These are phyloP conservation scores for Wickerhamomyces silvicola DNA, from an alignment of 805 yeast genomes.

Conservation along the genomic window DNA sequence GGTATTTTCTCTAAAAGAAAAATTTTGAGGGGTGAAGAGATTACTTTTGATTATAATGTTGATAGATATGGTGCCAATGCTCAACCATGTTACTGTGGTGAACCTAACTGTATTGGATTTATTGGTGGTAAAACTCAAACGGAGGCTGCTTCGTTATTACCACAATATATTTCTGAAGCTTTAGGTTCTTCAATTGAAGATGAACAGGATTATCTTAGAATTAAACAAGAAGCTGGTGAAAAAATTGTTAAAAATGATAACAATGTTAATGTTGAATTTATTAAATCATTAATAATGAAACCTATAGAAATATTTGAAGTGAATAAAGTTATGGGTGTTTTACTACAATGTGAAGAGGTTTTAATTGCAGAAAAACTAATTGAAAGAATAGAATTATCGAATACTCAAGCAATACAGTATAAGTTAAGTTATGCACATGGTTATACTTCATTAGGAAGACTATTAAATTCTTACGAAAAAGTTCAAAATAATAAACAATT, in stretches of 20 bases:
- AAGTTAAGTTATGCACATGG: conserved; percentile 79
- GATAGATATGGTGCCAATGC: conserved; percentile 94
- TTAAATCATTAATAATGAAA: conserved; percentile 47
- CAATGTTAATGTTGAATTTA: conserved; percentile 58
- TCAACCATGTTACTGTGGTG: conserved; percentile 93
- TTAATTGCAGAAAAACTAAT: conserved; percentile 60
- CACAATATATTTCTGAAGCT: conserved; percentile 80
- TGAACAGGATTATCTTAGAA: conserved; percentile 67
- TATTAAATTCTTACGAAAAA: conserved; percentile 35
- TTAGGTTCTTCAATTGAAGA: conserved; percentile 64
- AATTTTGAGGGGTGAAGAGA: conserved; percentile 75
- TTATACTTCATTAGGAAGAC: conserved; percentile 64
- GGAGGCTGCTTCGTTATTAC: conserved; percentile 77
- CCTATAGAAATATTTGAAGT: conserved; percentile 54
- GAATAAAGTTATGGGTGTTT: conserved; percentile 70
- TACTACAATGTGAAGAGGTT: conserved; percentile 69
- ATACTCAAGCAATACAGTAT: conserved; percentile 43
- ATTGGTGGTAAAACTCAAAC: conserved; percentile 98
- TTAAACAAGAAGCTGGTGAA: conserved; percentile 43
- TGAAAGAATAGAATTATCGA: conserved; percentile 54
- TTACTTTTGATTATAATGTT: conserved; percentile 79
- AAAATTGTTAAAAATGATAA: conserved; percentile 46
- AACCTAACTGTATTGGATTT: conserved; percentile 83
- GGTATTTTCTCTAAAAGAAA: conserved; percentile 85
- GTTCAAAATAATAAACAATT: conserved; percentile 6